Conservation (phyloP, 2,329 filamentous ascomycete genomes). For the Mycosphaerella sp. region DNA sequence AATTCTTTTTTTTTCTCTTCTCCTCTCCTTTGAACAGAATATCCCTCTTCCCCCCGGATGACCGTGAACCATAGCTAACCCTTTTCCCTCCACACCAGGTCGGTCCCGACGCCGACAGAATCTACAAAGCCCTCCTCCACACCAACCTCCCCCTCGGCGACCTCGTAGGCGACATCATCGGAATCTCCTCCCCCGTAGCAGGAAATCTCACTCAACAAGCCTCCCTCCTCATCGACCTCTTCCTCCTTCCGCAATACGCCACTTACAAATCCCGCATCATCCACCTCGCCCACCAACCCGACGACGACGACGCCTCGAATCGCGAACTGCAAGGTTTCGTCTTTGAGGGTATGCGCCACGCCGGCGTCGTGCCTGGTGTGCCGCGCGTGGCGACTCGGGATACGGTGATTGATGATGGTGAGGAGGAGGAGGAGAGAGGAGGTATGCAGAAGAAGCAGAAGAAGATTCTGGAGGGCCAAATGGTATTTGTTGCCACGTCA, state of each 20-base stretch:
- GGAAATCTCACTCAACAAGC: slow-evolving; percentile 49
- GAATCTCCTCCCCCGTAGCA: slow-evolving; percentile 45
- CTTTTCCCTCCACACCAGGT: slow-evolving; percentile 18
- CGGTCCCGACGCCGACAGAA: slow-evolving; percentile 44
- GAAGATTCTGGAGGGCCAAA: slow-evolving; percentile 41
- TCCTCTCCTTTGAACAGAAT: too few species aligned
- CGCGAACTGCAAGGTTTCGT: slow-evolving; percentile 49
- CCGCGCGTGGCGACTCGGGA: slow-evolving; percentile 45
- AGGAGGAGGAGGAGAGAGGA: slow-evolving; percentile 34
- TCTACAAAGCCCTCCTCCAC: slow-evolving; percentile 46
- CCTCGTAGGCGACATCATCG: slow-evolving; percentile 46
- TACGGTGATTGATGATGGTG: slow-evolving; percentile 40
- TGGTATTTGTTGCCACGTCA: slow-evolving; percentile 41
- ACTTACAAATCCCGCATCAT: slow-evolving; percentile 48
- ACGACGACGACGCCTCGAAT: slow-evolving; percentile 38
- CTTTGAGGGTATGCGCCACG: slow-evolving; percentile 51
- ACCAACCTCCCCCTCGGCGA: slow-evolving; percentile 44
- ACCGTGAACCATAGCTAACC: too few species aligned
- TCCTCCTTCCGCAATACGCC: slow-evolving; percentile 45
- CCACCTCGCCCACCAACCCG: slow-evolving; percentile 40
- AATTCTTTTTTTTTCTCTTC: too few species aligned
- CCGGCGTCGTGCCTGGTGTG: slow-evolving; percentile 47
- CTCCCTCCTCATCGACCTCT: slow-evolving; percentile 49
- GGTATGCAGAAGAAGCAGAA: slow-evolving; percentile 24
- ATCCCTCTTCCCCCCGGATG: too few species aligned